Percentiles rank a stretch among this genome's conserved stretches.
Conservation (phyloP, 495 filamentous ascomycete genomes). For the Rostrohypoxylon terebratum region DNA sequence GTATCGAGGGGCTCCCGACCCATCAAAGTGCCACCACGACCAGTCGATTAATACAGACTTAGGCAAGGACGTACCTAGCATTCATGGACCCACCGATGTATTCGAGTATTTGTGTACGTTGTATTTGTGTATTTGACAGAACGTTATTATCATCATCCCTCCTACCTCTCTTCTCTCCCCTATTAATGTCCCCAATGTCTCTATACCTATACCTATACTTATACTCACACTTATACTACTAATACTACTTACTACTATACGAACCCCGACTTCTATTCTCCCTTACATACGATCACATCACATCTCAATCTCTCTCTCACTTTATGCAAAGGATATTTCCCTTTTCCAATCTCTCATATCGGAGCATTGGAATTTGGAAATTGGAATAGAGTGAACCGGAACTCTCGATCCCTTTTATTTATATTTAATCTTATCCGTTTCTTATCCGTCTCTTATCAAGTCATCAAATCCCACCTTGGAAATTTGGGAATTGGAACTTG, state of each 20-base stretch:
- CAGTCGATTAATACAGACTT: slow-evolving; percentile 33
- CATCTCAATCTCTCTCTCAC: slow-evolving; percentile 10
- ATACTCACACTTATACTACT: no score
- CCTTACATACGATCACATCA: slow-evolving; percentile 24
- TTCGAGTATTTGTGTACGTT: background rate
- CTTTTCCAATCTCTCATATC: slow-evolving; percentile 3
- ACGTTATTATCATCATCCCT: slow-evolving; percentile 33
- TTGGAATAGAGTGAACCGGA: slow-evolving; percentile 10
- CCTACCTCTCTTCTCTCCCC: slow-evolving; percentile 23
- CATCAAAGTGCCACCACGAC: slow-evolving; percentile 41
- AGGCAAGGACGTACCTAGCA: slow-evolving; percentile 3
- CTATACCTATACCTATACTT: no score
- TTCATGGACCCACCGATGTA: no score
- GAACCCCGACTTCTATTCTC: slow-evolving; percentile 8
- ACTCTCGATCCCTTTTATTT: background rate
- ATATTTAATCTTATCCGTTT: background rate
- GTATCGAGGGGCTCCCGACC: slow-evolving; percentile 44
- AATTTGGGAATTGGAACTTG: background rate
- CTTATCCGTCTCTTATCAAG: slow-evolving; percentile 8
- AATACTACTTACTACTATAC: background rate
- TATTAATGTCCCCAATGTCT: no score
- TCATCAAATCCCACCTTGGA: background rate
- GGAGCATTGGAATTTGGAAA: slow-evolving; percentile 14
- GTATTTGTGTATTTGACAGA: slow-evolving; percentile 25
- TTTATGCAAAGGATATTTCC: slow-evolving; percentile 21